phyloP scores from a whole-genome alignment of 495 filamentous ascomycete species.

The Talaromyces stipitatus region DNA sequence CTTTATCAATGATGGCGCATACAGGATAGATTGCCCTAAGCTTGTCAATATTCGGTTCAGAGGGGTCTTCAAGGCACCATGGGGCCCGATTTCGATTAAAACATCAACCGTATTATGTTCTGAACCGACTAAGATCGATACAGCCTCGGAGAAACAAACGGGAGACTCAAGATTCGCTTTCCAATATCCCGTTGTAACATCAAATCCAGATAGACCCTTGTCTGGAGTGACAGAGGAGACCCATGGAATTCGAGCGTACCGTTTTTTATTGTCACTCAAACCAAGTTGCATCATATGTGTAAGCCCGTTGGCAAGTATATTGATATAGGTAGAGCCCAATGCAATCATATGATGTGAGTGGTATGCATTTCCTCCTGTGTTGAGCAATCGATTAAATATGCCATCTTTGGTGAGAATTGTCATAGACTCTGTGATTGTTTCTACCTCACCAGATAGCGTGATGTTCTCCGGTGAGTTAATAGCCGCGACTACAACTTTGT shows the following conservation, averaged over 20 bases:
- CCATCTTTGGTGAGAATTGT: not conserved
- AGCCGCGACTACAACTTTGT: conserved; percentile 33
- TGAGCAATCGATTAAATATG: conserved; percentile 19
- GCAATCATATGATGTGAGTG: conserved; percentile 36
- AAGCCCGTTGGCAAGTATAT: not conserved
- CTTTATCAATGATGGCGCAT: not conserved
- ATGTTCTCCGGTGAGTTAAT: conserved; percentile 45
- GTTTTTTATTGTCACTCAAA: not conserved
- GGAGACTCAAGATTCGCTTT: conserved; percentile 45
- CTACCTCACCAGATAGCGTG: conserved; percentile 29
- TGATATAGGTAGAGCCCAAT: not conserved
- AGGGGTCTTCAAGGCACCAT: conserved; percentile 47
- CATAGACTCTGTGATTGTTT: conserved; percentile 28
- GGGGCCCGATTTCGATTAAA: conserved; percentile 50
- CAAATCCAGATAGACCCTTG: conserved; percentile 16
- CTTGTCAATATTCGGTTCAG: conserved; percentile 42
- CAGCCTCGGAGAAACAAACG: conserved; percentile 39
- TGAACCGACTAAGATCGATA: conserved; percentile 19
- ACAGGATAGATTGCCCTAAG: not conserved
- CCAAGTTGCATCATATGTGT: not conserved
- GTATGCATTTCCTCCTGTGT: conserved; percentile 43
- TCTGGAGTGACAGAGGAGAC: conserved; percentile 19
- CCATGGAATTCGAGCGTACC: conserved; percentile 1
- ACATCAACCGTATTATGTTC: conserved; percentile 8
- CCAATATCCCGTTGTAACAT: conserved; percentile 31